Evolutionary conservation across 345 rosid genomes (phyloP), one percentile per base, ranked within the genome.

Genomic region (Syzygium jambos): DNA sequence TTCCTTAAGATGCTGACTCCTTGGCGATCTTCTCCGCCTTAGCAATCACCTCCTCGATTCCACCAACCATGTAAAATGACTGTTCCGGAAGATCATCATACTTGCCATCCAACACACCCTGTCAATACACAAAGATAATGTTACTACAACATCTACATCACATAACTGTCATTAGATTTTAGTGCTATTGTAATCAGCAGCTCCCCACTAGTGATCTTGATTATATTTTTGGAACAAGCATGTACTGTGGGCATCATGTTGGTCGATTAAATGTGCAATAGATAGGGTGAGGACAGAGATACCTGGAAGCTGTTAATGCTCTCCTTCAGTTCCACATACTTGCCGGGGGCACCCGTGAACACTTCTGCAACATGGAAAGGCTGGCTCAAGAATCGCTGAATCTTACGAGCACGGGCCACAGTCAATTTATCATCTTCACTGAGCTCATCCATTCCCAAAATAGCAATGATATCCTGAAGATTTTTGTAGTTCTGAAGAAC

Each of bases 331-430:
- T 98, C 99, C 1, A 98, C 99, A 65, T 96, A 98, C 90, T 98
- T 98, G 86, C 99, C 99, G n/a, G 98, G 96, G 87, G 99, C 98
- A 93, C 99, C 99, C 0, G 99, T 98, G 94, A 98, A 98, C 52
- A 98, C 98, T 89, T 98, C 99, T 27, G 99, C 99, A 15, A 98
- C 98, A 86, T 98, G 99, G 99, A 96, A 98, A 38, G 99, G 99
- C 93, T 96, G 98, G 89, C 99, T 98, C 95, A 96, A 93, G 94
- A 98, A 98, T 89, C 94, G 94, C 88, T 93, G 96, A 88, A 96
- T 98, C 91, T 96, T 98, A 87, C 99, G 99, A 65, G 99, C 99
- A 87, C 98, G 98, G 11, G 99, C 97, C 86, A 98, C 99, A 11
- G 98, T 96, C 92, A 98, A 86, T 77, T 98, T 98, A 88, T 98